Evolutionary conservation across 306 rosid genomes (phyloP).

Genomic region (Quercus dentata): DNA sequence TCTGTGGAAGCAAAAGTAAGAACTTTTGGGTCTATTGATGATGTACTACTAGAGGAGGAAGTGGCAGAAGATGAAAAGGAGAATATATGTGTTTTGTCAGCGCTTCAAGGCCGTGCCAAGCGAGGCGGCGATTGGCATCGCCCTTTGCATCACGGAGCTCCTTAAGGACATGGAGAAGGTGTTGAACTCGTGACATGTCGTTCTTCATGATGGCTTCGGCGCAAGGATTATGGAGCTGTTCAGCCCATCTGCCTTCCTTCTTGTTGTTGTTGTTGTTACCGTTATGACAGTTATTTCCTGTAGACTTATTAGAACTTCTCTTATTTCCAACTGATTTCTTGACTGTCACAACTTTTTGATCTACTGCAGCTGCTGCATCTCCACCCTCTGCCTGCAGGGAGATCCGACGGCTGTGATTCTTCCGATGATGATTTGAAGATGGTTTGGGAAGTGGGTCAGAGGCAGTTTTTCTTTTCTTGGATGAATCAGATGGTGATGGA

Average conservation of each 20-base stretch:
- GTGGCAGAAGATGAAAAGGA: slow-evolving; percentile 20
- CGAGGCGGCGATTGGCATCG: slow-evolving; percentile 85
- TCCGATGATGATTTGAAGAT: slow-evolving; percentile 36
- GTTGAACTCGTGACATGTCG: slow-evolving; percentile 66
- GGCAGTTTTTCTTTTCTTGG: slow-evolving; percentile 57
- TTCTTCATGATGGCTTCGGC: slow-evolving; percentile 60
- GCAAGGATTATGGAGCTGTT: slow-evolving; percentile 85
- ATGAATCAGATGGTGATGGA: slow-evolving; percentile 34
- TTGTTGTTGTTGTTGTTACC: slow-evolving; percentile 32
- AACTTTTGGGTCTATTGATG: slow-evolving; percentile 19
- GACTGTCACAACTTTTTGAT: slow-evolving; percentile 21
- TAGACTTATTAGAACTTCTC: slow-evolving; percentile 44
- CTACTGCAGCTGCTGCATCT: slow-evolving; percentile 13
- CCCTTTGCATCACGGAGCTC: slow-evolving; percentile 74
- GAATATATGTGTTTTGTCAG: slow-evolving; percentile 52
- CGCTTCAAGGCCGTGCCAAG: slow-evolving; percentile 65
- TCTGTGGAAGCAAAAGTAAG: slow-evolving; percentile 62
- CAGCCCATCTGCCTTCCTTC: slow-evolving; percentile 98
- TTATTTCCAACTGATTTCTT: slow-evolving; percentile 53
- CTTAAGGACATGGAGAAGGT: slow-evolving; percentile 79
- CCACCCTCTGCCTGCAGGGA: slow-evolving; percentile 34
- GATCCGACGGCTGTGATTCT: slow-evolving; percentile 26
- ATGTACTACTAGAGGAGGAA: slow-evolving; percentile 11
- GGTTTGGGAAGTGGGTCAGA: slow-evolving; percentile 32
- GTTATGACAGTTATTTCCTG: slow-evolving; percentile 45